Evolutionary conservation across 441 rosid species (phyloP).

Genomic region (Dalechampia spathulata): DNA sequence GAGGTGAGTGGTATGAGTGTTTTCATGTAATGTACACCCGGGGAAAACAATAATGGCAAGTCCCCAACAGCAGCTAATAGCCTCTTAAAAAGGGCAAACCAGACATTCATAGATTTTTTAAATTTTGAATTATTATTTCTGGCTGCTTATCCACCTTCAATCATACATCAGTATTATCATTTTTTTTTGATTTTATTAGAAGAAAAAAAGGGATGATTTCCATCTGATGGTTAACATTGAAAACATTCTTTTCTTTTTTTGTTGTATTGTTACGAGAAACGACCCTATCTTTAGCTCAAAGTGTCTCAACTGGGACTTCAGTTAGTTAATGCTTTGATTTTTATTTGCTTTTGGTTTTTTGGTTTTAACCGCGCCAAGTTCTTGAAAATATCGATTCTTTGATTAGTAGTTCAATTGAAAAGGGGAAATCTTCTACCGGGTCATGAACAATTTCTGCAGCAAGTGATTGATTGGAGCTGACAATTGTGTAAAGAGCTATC

Average conservation of each 20-base stretch:
- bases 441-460: conserved; percentile 3
- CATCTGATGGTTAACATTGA: neutral
- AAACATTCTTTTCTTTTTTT: neutral
- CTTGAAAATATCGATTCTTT: neutral
- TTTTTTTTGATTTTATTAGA: neutral
- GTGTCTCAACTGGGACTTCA: no score
- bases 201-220: neutral
- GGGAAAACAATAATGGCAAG: no score
- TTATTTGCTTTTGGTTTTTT: neutral
- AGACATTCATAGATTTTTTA: no score
- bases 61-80: no score
- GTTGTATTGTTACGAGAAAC: neutral
- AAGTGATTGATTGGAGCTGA: neutral
- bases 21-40: no score
- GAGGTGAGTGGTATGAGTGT: no score
- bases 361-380: neutral
- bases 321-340: neutral
- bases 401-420: conserved; percentile 5
- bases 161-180: neutral
- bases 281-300: no score
- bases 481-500: neutral
- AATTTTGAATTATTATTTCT: neutral
- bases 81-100: no score
- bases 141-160: neutral
- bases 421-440: neutral